Evolutionary conservation across 2,329 filamentous ascomycete species (phyloP).

Genomic region (Aspergillus sojae): DNA sequence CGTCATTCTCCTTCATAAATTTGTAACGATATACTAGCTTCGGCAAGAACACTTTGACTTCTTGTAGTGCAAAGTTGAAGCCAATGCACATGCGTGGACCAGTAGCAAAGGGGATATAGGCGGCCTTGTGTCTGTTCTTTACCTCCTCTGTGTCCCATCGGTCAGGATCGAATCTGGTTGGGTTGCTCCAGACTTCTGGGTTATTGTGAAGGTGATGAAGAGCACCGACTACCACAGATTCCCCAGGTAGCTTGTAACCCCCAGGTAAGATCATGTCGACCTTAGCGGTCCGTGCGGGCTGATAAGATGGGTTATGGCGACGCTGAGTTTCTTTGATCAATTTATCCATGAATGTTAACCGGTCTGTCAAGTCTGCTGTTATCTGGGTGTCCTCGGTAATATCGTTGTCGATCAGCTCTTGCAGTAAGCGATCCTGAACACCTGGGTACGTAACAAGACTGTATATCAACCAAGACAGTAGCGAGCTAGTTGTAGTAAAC

Average conservation of each 20-base stretch:
- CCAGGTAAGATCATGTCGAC: conserved; percentile 61
- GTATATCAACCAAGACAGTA: conserved; percentile 62
- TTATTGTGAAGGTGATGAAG: conserved; percentile 53
- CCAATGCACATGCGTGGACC: conserved; percentile 63
- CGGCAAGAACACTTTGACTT: conserved; percentile 59
- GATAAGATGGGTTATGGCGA: conserved; percentile 62
- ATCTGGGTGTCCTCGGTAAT: conserved; percentile 46
- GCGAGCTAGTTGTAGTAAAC: conserved; percentile 61
- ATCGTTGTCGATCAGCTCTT: conserved; percentile 57
- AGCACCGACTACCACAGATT: conserved; percentile 56
- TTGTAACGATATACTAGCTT: conserved; percentile 63
- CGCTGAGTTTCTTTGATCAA: conserved; percentile 62
- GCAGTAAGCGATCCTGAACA: conserved; percentile 59
- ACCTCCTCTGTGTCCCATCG: conserved; percentile 60
- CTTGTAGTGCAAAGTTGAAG: conserved; percentile 65
- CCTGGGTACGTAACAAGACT: conserved; percentile 56
- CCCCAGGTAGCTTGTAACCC: conserved; percentile 58
- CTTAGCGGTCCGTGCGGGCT: conserved; percentile 60
- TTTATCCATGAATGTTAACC: conserved; percentile 47
- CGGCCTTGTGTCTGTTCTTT: conserved; percentile 53
- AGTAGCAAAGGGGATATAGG: conserved; percentile 62
- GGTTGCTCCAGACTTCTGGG: conserved; percentile 59
- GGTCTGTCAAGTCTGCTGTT: conserved; percentile 51
- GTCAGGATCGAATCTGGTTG: conserved; percentile 60
- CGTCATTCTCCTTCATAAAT: conserved; percentile 53